These are phyloP conservation scores for Exophiala spinifera DNA, from an alignment of 2,329 filamentous ascomycete species.

Conservation along the genomic window DNA sequence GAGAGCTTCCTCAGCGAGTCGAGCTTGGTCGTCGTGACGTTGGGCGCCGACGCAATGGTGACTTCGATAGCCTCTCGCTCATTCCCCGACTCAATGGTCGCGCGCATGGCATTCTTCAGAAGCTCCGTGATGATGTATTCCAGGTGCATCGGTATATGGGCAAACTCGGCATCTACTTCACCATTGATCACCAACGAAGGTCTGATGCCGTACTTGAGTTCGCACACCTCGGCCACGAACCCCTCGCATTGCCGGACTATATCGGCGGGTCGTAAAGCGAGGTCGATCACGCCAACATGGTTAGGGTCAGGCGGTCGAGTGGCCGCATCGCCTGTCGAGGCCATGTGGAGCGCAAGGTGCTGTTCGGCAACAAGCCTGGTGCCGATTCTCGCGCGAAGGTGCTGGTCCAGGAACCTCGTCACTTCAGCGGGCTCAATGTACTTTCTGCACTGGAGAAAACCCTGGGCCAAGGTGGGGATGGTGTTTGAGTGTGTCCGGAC, in stretches of 20 bases:
- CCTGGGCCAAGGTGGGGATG: slow-evolving; percentile 85
- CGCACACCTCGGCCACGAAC: slow-evolving; percentile 93
- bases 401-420: slow-evolving; percentile 89
- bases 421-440: slow-evolving; percentile 82
- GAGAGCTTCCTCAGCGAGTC: slow-evolving; percentile 26
- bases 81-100: slow-evolving; percentile 80
- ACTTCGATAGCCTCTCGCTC: slow-evolving; percentile 81
- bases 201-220: slow-evolving; percentile 88
- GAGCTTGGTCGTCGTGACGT: slow-evolving; percentile 40
- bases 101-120: slow-evolving; percentile 93
- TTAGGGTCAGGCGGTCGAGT: slow-evolving; percentile 43
- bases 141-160: slow-evolving; percentile 90
- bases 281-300: slow-evolving; percentile 95
- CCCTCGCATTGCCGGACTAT: slow-evolving; percentile 81
- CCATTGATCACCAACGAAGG: slow-evolving; percentile 79
- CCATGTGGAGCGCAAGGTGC: slow-evolving; percentile 84
- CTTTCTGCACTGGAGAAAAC: slow-evolving; percentile 87
- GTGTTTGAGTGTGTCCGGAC: slow-evolving; percentile 93
- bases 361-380: slow-evolving; percentile 94
- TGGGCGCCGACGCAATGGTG: slow-evolving; percentile 74
- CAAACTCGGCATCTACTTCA: slow-evolving; percentile 81
- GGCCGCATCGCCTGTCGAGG: slow-evolving; percentile 68
- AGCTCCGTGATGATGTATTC: slow-evolving; percentile 97
- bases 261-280: slow-evolving; percentile 73
- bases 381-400: slow-evolving; percentile 88